Evolutionary conservation across 192 early-diverging fungal genomes (phyloP).

Genomic region (Podila horticola): DNA sequence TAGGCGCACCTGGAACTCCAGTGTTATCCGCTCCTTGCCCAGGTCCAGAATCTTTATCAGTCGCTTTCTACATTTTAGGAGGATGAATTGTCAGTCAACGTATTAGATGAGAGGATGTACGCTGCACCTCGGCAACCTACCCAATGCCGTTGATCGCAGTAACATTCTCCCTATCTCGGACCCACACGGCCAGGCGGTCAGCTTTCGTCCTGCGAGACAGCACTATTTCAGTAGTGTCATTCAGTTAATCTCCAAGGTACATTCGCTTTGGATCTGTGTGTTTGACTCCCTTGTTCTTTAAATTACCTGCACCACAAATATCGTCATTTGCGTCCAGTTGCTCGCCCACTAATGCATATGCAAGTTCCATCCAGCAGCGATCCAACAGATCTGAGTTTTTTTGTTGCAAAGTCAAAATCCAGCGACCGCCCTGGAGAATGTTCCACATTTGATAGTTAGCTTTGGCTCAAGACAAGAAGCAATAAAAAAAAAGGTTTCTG

Average conservation of each 20-base stretch:
- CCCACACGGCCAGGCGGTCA: slow-evolving; percentile 56
- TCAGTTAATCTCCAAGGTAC: too few relatives aligned
- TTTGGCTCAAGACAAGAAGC: neutral
- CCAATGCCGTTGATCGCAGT: slow-evolving; percentile 56
- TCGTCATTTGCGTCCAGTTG: slow-evolving; percentile 54
- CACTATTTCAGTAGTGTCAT: slow-evolving; percentile 15
- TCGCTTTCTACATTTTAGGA: slow-evolving; percentile 22
- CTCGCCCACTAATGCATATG: slow-evolving; percentile 55
- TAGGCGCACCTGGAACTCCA: slow-evolving; percentile 53
- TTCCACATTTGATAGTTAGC: neutral
- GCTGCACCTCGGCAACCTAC: slow-evolving; percentile 18
- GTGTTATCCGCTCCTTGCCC: slow-evolving; percentile 41
- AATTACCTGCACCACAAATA: slow-evolving; percentile 56
- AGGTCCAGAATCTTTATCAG: slow-evolving; percentile 52
- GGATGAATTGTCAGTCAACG: neutral
- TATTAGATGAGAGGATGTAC: neutral
- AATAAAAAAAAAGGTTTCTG: neutral
- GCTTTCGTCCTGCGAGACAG: slow-evolving; percentile 50
- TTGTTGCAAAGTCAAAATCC: slow-evolving; percentile 48
- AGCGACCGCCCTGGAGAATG: slow-evolving; percentile 52
- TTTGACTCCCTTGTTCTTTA: neutral
- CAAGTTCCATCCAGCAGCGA: slow-evolving; percentile 56
- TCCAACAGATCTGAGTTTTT: slow-evolving; percentile 49
- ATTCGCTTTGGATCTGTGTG: neutral
- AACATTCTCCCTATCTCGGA: slow-evolving; percentile 55